A percentile compares a stretch with the other conserved stretches of the same genome.
These are phyloP conservation scores for Syzygium malaccense DNA, from an alignment of 441 rosid genomes.

Conservation along the genomic window DNA sequence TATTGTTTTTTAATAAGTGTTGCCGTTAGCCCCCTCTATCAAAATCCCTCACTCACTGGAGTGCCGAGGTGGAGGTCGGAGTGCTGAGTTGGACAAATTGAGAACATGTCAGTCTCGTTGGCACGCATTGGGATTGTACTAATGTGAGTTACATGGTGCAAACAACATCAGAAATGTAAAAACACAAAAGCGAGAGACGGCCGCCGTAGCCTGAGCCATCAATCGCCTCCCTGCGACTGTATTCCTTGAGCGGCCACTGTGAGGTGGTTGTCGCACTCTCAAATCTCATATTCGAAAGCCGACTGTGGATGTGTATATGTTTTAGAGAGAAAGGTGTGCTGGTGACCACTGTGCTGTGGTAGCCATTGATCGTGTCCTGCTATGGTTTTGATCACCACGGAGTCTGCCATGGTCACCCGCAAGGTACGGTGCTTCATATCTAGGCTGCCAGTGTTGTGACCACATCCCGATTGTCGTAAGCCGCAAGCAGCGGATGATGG, in stretches of 20 bases:
- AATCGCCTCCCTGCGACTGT: not conserved
- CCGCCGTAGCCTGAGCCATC: rapidly evolving
- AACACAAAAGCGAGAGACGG: not conserved
- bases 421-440: not conserved
- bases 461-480: too few relatives aligned
- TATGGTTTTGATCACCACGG: not conserved
- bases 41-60: not conserved
- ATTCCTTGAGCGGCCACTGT: not conserved
- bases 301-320: not conserved
- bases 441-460: too few relatives aligned
- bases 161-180: not conserved
- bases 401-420: not conserved
- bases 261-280: not conserved
- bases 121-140: not conserved
- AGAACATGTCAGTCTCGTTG: not conserved
- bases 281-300: not conserved
- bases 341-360: not conserved
- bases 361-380: not conserved
- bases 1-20: not conserved
- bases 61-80: not conserved
- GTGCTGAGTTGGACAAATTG: not conserved
- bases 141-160: not conserved
- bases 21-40: not conserved
- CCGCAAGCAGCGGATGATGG: too few relatives aligned
- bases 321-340: not conserved